A percentile compares a stretch with the other conserved stretches of the same genome.
These are phyloP conservation scores for Volvariella surrecta DNA, from an alignment of 1,284 basidiomycete genomes.

Conservation along the genomic window DNA sequence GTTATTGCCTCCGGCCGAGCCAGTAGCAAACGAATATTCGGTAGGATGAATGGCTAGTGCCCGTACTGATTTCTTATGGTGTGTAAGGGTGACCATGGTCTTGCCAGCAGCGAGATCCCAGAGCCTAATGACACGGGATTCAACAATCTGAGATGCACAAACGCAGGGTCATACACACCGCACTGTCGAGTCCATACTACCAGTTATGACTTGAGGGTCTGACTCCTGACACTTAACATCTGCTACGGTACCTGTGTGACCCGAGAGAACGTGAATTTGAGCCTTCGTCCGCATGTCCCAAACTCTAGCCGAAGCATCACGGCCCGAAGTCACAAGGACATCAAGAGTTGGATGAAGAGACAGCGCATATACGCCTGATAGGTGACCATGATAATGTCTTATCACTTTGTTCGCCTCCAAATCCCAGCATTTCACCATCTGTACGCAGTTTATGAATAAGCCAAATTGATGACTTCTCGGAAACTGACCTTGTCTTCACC, in stretches of 20 bases:
- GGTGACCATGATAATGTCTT: constrained; percentile 94
- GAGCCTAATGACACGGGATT: constrained; percentile 40
- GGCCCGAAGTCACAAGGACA: constrained; percentile 88
- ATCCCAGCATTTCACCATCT: constrained; percentile 99
- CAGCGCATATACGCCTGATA: constrained; percentile 91
- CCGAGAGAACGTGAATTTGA: constrained; percentile 88
- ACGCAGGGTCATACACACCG: constrained; percentile 39
- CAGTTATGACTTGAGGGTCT: constrained; percentile 96
- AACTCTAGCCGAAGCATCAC: constrained; percentile 92
- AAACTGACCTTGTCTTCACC: constrained; percentile 87
- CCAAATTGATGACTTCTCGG: neutral
- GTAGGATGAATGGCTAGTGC: constrained; percentile 91
- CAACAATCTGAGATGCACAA: neutral
- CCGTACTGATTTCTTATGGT: constrained; percentile 98
- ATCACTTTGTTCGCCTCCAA: constrained; percentile 99
- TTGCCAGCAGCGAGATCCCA: constrained; percentile 99
- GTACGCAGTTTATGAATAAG: constrained; percentile 2
- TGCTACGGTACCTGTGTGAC: constrained; percentile 92
- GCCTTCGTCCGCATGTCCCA: constrained; percentile 99
- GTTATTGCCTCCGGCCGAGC: constrained; percentile 93
- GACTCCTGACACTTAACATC: constrained; percentile 93
- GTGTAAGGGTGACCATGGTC: constrained; percentile 90
- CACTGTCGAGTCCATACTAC: constrained; percentile 96
- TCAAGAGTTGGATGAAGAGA: constrained; percentile 94
- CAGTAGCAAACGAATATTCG: constrained; percentile 93